Percentiles rank a stretch among this genome's conserved stretches.
phyloP scores from a whole-genome alignment of 768 basidiomycete species.

The Russula earlei region DNA sequence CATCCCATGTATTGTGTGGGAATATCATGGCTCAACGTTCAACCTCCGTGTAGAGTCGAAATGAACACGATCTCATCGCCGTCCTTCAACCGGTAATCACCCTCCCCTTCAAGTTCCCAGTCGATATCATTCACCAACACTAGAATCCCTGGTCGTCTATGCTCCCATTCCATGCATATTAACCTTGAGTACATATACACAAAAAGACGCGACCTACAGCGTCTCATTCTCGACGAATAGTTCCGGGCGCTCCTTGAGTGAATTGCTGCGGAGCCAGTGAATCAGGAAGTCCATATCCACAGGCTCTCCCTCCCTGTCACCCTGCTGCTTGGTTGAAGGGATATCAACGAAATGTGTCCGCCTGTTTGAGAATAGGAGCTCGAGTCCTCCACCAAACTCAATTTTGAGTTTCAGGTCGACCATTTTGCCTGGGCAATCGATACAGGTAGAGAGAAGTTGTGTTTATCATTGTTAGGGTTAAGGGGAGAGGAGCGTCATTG shows the following conservation, averaged over 20 bases:
- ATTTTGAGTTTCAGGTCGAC: constrained; percentile 40
- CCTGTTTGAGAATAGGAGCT: constrained; percentile 70
- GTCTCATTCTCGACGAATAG: constrained; percentile 82
- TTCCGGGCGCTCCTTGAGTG: constrained; percentile 79
- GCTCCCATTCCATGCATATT: neutral
- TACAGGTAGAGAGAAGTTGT: neutral
- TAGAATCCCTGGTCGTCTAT: constrained; percentile 89
- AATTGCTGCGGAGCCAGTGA: constrained; percentile 60
- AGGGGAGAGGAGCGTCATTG: too few relatives aligned
- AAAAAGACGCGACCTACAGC: constrained; percentile 48
- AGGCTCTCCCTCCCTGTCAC: constrained; percentile 30
- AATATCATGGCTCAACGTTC: neutral
- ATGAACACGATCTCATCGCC: constrained; percentile 94
- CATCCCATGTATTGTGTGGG: neutral
- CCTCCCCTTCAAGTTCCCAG: constrained; percentile 17
- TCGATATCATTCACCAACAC: constrained; percentile 52
- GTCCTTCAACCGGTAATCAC: constrained; percentile 11
- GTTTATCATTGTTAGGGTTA: neutral
- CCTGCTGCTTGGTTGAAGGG: constrained; percentile 35
- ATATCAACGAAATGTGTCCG: constrained; percentile 49
- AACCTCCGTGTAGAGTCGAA: constrained; percentile 91
- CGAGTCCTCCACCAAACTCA: constrained; percentile 80
- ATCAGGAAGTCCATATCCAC: constrained; percentile 72
- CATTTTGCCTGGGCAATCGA: constrained; percentile 6
- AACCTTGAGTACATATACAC: neutral